A percentile compares a stretch with the other conserved stretches of the same genome.
Evolutionary conservation across 2,329 filamentous ascomycete genomes (phyloP).

Genomic region (Fusarium nygamai): DNA sequence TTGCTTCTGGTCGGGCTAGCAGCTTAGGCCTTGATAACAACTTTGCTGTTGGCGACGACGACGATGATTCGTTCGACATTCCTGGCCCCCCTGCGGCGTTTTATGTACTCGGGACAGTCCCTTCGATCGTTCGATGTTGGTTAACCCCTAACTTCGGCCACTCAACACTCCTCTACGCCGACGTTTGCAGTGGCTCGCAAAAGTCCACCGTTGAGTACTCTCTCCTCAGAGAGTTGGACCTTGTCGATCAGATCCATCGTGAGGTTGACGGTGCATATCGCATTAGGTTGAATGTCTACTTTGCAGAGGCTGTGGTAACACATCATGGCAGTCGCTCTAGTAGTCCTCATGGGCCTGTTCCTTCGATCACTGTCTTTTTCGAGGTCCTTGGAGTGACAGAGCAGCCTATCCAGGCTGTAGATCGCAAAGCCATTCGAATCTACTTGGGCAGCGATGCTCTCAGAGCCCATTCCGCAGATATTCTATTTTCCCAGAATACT

Average conservation of each 20-base stretch:
- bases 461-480: constrained; percentile 85
- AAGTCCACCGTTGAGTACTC: constrained; percentile 82
- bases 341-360: constrained; percentile 76
- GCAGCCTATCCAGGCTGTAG: constrained; percentile 48
- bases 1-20: constrained; percentile 82
- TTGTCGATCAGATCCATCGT: constrained; percentile 72
- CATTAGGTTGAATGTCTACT: constrained; percentile 83
- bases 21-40: constrained; percentile 86
- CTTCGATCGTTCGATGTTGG: constrained; percentile 96
- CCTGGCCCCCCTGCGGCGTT: constrained; percentile 84
- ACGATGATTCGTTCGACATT: constrained; percentile 76
- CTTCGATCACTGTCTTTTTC: constrained; percentile 82
- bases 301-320: constrained; percentile 88
- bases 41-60: constrained; percentile 69
- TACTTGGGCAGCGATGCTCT: constrained; percentile 91
- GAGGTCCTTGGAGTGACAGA: constrained; percentile 71
- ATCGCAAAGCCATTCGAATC: constrained; percentile 76
- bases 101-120: constrained; percentile 86
- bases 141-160: constrained; percentile 91
- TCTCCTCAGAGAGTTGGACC: constrained; percentile 78
- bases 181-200: constrained; percentile 91
- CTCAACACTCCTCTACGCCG: constrained; percentile 87
- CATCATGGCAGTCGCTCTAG: constrained; percentile 76
- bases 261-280: constrained; percentile 72
- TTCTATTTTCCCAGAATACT: constrained; percentile 91